Base-by-base conservation (phyloP, 2,329 filamentous ascomycete species). In the Samsoniella hepiali region DNA sequence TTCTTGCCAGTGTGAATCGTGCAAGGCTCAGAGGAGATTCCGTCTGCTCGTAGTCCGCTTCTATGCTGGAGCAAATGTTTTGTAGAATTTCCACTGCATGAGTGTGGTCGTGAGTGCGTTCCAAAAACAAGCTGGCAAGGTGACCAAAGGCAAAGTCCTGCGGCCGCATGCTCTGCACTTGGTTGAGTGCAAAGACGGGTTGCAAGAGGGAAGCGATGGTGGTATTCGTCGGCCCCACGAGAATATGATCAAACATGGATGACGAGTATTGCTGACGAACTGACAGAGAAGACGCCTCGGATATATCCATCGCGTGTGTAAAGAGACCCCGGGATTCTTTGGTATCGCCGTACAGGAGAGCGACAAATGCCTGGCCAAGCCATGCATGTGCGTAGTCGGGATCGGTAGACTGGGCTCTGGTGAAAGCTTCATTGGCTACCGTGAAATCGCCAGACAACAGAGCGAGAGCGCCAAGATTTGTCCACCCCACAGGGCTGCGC, bases 341-440 rank as follows among this genome's bases (percentile, higher is more conserved):
- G 0, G 78, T 69, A 66, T 96, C 89, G 1, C 91, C 93, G 57
- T 86, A 84, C 34, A 94, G 78, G 17, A 93, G 81, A 4, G 95
- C 93, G 59, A 98, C 83, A 32, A 97, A 83, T 0, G 91, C 94
- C 75, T 98, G 94, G 1, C 95, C 95, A 8, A 98, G 80, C 96
- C 95, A 99, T 17, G 93, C 94, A 71, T 94, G 88, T 0, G 93
- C 88, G 72, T 94, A 97, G 67, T 97, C 94, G 0, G 96, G 95
- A 73, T 99, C 96, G 4, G 91, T 91, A 1, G 93, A 97, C 74
- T 99, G 95, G 3, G 93, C 92, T 66, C 92, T 85, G 2, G 91
- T 93, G 73, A 97, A 98, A 0, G 91, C 89, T 68, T 93, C 87
- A 70, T 96, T 96, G 6, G 95, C 93, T n/a, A 97, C 82, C 70